phyloP scores from a whole-genome alignment of 139 green algal genomes.

The Yamagishiella unicocca region DNA sequence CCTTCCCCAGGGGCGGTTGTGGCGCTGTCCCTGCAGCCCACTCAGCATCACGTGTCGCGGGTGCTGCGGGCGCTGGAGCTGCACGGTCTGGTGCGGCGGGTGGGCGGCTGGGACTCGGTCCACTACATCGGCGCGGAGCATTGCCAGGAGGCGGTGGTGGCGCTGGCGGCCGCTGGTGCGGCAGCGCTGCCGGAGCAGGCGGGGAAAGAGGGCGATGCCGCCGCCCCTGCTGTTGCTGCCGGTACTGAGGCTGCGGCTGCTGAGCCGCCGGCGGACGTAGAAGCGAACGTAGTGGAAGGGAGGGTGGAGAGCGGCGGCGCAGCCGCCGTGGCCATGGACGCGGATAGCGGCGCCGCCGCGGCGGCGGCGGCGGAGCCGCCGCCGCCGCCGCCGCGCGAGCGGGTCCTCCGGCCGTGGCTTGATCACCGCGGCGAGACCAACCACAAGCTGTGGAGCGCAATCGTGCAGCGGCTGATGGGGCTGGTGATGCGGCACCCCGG shows the following conservation, averaged over 20 bases:
- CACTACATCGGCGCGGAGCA: conserved; percentile 9
- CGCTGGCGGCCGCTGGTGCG: not conserved
- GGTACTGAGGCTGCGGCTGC: not conserved
- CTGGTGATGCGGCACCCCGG: conserved; percentile 38
- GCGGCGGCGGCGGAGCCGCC: not conserved
- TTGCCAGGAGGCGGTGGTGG: not conserved
- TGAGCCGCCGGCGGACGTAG: no score
- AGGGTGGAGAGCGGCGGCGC: no score
- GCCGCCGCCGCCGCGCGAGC: not conserved
- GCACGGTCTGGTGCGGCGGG: conserved; percentile 29
- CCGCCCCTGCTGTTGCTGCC: not conserved
- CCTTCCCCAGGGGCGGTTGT: not conserved
- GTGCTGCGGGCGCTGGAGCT: not conserved
- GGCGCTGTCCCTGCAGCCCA: conserved; percentile 8
- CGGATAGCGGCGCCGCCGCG: not conserved
- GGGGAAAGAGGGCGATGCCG: not conserved
- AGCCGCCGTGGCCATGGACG: not conserved
- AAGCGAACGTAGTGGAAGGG: no score
- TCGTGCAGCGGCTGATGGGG: conserved; percentile 25
- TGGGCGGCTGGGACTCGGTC: conserved; percentile 20
- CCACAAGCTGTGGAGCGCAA: not conserved
- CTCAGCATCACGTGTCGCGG: not conserved
- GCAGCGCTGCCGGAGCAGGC: not conserved
- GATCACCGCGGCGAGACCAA: conserved; percentile 36
- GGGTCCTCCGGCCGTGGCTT: conserved; percentile 29